Evolutionary conservation across 441 rosid species (phyloP).

Genomic region (Omphalea diandra): DNA sequence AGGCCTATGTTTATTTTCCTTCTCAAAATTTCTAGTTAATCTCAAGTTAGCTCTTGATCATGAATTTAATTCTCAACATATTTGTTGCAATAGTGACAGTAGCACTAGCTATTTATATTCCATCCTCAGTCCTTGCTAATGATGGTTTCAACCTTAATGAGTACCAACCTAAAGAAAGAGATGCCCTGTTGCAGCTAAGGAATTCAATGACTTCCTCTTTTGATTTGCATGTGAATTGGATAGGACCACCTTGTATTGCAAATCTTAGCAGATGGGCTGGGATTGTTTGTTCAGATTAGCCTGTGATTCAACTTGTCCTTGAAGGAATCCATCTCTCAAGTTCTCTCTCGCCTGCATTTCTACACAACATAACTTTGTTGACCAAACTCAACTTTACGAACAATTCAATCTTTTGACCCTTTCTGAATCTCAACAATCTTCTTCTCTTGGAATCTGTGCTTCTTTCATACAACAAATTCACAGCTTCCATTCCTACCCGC

Average conservation of each 20-base stretch:
- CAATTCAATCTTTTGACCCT: constrained; percentile 40
- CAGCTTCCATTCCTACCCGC: constrained; percentile 37
- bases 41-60: background rate
- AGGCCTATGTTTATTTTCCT: background rate
- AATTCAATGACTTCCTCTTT: constrained; percentile 34
- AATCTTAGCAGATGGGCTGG: constrained; percentile 48
- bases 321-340: constrained; percentile 44
- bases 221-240: constrained; percentile 41
- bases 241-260: constrained; percentile 48
- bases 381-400: constrained; percentile 40
- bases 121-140: background rate
- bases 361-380: constrained; percentile 40
- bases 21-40: no score
- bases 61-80: constrained; percentile 17
- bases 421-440: constrained; percentile 42
- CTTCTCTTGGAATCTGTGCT: constrained; percentile 28
- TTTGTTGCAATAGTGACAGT: background rate
- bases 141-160: no score
- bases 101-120: background rate
- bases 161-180: constrained; percentile 34
- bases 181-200: constrained; percentile 42
- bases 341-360: constrained; percentile 41
- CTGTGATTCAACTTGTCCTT: constrained; percentile 44
- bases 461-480: constrained; percentile 44
- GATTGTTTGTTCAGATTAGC: constrained; percentile 42